A percentile compares a stretch with the other conserved stretches of the same genome.
Conservation (phyloP, 2,329 filamentous ascomycete species). For the Epichloe festucae region DNA sequence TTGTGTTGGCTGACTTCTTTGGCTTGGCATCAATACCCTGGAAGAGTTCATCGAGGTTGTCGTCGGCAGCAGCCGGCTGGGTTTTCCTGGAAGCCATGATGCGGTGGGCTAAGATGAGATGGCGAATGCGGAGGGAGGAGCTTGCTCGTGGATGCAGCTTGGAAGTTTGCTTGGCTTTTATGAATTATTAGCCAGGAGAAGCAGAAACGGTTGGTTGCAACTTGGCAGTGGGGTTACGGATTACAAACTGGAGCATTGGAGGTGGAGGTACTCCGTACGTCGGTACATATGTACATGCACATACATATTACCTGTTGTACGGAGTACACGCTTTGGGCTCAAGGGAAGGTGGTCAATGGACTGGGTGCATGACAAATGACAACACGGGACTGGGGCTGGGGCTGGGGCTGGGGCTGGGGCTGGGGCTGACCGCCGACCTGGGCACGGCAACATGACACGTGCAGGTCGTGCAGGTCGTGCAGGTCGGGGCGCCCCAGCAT, state of each 20-base stretch:
- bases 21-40: conserved; percentile 42
- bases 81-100: conserved; percentile 49
- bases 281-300: too few species aligned
- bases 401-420: too few species aligned
- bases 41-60: conserved; percentile 54
- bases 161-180: neutral
- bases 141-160: neutral
- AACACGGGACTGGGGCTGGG: too few species aligned
- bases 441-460: conserved; percentile 1
- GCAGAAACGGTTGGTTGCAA: too few species aligned
- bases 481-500: too few species aligned
- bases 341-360: too few species aligned
- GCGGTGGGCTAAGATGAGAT: neutral
- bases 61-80: conserved; percentile 42
- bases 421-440: neutral
- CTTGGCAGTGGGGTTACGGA: neutral
- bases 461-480: conserved; percentile 1
- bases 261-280: neutral
- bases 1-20: conserved; percentile 33
- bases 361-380: too few species aligned
- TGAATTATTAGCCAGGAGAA: too few species aligned
- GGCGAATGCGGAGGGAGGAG: neutral
- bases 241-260: neutral
- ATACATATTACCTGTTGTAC: too few species aligned
- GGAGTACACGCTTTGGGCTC: too few species aligned